A percentile compares a stretch with the other conserved stretches of the same genome.
phyloP scores from a whole-genome alignment of 2,329 filamentous ascomycete species.

The Fusarium tuaranense region DNA sequence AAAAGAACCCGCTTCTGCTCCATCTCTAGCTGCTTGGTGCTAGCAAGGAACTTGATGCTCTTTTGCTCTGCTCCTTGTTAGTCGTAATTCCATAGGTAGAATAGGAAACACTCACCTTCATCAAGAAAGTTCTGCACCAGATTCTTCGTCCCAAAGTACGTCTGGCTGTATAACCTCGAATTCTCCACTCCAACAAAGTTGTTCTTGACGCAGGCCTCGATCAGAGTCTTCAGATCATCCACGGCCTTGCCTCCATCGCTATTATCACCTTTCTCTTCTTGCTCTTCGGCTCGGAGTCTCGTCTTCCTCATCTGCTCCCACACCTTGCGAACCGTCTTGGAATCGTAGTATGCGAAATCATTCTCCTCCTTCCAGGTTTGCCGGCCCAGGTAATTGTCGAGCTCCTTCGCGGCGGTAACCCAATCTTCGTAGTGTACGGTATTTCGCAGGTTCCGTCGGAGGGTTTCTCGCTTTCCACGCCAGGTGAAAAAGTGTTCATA shows the following conservation, averaged over 20 bases:
- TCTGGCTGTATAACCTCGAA: slow-evolving; percentile 93
- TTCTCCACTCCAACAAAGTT: slow-evolving; percentile 98
- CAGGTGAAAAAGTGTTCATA: slow-evolving; percentile 95
- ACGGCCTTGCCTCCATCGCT: slow-evolving; percentile 63
- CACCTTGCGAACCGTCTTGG: slow-evolving; percentile 82
- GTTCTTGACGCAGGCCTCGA: slow-evolving; percentile 95
- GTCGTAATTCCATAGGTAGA: slow-evolving; percentile 74
- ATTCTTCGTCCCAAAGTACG: slow-evolving; percentile 97
- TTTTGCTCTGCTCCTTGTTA: slow-evolving; percentile 66
- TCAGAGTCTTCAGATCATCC: slow-evolving; percentile 80
- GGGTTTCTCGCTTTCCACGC: slow-evolving; percentile 79
- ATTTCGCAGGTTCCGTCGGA: slow-evolving; percentile 77
- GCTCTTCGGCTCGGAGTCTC: slow-evolving; percentile 68
- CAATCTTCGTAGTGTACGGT: slow-evolving; percentile 85
- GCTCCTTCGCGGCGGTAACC: slow-evolving; percentile 80
- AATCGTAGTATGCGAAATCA: slow-evolving; percentile 88
- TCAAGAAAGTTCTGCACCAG: slow-evolving; percentile 91
- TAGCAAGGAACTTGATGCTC: slow-evolving; percentile 74
- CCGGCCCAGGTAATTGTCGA: slow-evolving; percentile 86
- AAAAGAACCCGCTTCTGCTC: slow-evolving; percentile 86
- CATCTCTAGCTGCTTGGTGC: slow-evolving; percentile 73
- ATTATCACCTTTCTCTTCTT: slow-evolving; percentile 56
- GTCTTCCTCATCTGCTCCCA: slow-evolving; percentile 78
- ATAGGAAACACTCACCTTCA: slow-evolving; percentile 75
- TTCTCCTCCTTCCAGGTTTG: slow-evolving; percentile 83